Percentiles rank a stretch among this genome's conserved stretches.
Evolutionary conservation across 352 stramenopile genomes (phyloP).

Genomic region (Phytopythium montanum): DNA sequence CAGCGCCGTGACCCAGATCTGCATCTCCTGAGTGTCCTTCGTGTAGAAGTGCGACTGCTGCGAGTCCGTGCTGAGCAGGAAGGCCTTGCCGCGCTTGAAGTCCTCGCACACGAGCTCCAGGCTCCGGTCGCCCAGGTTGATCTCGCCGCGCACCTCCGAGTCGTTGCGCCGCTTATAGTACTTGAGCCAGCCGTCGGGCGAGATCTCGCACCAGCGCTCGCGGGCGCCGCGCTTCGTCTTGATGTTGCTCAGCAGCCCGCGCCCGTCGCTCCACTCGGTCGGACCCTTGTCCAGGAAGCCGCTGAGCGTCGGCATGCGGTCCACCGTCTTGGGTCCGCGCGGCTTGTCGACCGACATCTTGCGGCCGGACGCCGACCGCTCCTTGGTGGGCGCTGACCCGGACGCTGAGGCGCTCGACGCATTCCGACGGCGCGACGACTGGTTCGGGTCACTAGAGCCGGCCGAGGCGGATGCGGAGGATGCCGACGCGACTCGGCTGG

Average conservation of each 20-base stretch:
- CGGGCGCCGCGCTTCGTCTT: constrained; percentile 82
- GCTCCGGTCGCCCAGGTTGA: constrained; percentile 70
- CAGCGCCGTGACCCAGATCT: constrained; percentile 78
- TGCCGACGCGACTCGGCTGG: background rate
- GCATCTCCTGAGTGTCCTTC: constrained; percentile 61
- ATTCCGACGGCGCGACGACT: constrained; percentile 5
- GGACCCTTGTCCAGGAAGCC: constrained; percentile 85
- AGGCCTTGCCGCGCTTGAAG: constrained; percentile 66
- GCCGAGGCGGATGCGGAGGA: constrained; percentile 1
- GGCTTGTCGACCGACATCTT: constrained; percentile 26
- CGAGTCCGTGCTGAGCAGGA: constrained; percentile 75
- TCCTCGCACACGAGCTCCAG: constrained; percentile 85
- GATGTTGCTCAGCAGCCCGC: constrained; percentile 76
- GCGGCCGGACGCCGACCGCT: constrained; percentile 12
- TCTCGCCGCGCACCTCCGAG: constrained; percentile 75
- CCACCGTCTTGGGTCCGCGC: constrained; percentile 28
- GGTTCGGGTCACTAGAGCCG: background rate
- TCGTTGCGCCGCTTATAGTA: constrained; percentile 89
- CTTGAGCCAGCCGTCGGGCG: constrained; percentile 59
- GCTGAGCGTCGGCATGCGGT: constrained; percentile 69
- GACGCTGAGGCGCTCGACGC: constrained; percentile 10
- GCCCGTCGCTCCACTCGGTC: constrained; percentile 74
- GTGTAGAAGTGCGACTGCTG: constrained; percentile 89
- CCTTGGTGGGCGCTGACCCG: background rate
- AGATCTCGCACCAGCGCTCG: constrained; percentile 85